Evolutionary conservation across 2,329 filamentous ascomycete species (phyloP).

Genomic region (Fusarium zealandicum): DNA sequence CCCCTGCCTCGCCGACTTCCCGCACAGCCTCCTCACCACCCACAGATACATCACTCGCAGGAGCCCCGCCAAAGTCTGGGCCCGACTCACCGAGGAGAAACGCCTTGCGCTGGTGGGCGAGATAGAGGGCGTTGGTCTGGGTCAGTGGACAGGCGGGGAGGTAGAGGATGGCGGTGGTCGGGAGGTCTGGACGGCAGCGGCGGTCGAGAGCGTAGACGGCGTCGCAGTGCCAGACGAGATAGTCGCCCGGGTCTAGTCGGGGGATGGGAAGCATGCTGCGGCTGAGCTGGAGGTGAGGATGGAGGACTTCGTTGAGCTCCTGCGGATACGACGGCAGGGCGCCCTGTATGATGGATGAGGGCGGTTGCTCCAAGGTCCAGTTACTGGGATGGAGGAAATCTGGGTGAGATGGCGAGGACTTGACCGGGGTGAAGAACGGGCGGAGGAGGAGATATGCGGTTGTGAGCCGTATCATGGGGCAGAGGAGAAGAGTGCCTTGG

Average conservation of each 20-base stretch:
- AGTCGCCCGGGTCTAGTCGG: constrained; percentile 73
- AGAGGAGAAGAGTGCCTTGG: constrained; percentile 75
- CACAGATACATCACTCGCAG: constrained; percentile 45
- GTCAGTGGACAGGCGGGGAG: constrained; percentile 53
- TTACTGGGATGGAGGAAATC: constrained; percentile 55
- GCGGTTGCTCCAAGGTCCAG: constrained; percentile 59
- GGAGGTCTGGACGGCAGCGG: constrained; percentile 31
- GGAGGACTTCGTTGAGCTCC: constrained; percentile 68
- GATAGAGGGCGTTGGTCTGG: constrained; percentile 53
- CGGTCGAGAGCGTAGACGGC: constrained; percentile 74
- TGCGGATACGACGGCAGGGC: constrained; percentile 72
- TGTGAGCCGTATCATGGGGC: constrained; percentile 72
- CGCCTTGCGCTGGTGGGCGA: constrained; percentile 51
- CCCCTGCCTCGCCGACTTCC: constrained; percentile 51
- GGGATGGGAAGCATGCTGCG: constrained; percentile 75
- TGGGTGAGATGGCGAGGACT: constrained; percentile 48
- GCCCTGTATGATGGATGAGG: constrained; percentile 68
- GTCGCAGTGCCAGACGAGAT: constrained; percentile 78
- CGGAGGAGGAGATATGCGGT: constrained; percentile 79
- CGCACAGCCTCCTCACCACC: constrained; percentile 48
- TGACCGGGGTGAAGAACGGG: constrained; percentile 69
- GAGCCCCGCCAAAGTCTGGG: constrained; percentile 49
- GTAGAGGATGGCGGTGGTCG: constrained; percentile 47
- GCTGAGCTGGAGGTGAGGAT: constrained; percentile 72
- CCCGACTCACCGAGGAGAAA: constrained; percentile 52